Evolutionary conservation across 75 land plant genomes (phyloP).

Genomic region (Pinus tabuliformis): DNA sequence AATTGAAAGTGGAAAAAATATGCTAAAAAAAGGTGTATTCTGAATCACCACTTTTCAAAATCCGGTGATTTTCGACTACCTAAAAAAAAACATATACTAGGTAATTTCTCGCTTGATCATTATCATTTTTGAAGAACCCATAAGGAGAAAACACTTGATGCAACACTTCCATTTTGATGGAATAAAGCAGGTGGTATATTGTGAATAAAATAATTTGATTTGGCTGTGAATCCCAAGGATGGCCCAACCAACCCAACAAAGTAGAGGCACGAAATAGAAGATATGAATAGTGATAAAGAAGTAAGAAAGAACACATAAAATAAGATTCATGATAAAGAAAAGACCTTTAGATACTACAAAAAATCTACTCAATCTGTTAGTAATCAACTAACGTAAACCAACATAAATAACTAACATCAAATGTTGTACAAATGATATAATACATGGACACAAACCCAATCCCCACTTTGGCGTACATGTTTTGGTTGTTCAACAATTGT

Average conservation of each 20-base stretch:
- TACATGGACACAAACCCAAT: slow-evolving; percentile 50
- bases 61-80: not conserved
- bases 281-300: slow-evolving; percentile 52
- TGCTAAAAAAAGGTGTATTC: too few species aligned
- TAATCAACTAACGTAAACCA: not conserved
- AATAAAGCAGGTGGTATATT: slow-evolving; percentile 77
- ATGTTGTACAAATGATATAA: not conserved
- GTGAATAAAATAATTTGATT: slow-evolving; percentile 97
- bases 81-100: too few species aligned
- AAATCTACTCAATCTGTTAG: not conserved
- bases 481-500: slow-evolving; percentile 72
- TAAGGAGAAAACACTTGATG: slow-evolving; percentile 9
- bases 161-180: slow-evolving; percentile 10
- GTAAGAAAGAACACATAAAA: slow-evolving; percentile 28
- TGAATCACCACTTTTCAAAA: too few species aligned
- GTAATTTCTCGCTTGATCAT: too few species aligned
- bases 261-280: slow-evolving; percentile 44
- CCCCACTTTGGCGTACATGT: slow-evolving; percentile 58
- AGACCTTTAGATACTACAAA: not conserved
- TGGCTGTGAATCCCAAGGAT: slow-evolving; percentile 84
- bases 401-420: not conserved
- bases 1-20: too few species aligned
- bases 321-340: slow-evolving; percentile 7
- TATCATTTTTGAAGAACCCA: slow-evolving; percentile 30
- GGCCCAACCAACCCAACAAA: slow-evolving; percentile 57